Percentiles rank a stretch among this genome's conserved stretches.
phyloP scores from a whole-genome alignment of 192 early-diverging fungal species.

The Linnemannia elongata region DNA sequence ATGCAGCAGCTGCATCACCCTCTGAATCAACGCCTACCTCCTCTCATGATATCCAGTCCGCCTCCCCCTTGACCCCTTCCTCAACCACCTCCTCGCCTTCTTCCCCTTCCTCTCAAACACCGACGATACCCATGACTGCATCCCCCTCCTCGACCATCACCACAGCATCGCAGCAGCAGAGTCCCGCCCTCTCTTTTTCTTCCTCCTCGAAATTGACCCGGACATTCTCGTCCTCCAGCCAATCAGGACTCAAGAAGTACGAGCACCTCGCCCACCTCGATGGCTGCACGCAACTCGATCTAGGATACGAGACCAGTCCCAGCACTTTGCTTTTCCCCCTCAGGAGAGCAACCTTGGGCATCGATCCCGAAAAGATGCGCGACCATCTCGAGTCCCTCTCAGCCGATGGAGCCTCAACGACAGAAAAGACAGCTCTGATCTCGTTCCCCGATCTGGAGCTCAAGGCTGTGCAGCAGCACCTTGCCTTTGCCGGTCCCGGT shows the following conservation, averaged over 20 bases:
- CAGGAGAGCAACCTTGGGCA: conserved; percentile 13
- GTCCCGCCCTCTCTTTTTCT: conserved; percentile 15
- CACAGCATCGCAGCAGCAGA: conserved; percentile 3
- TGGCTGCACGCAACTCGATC: conserved; percentile 41
- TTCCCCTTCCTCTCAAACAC: conserved; percentile 8
- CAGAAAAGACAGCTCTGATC: conserved; percentile 35
- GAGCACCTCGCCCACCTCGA: conserved; percentile 39
- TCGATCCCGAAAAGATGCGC: conserved; percentile 45
- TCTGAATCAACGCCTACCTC: background rate
- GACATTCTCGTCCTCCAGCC: conserved; percentile 32
- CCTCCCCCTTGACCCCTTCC: background rate
- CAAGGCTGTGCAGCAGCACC: conserved; percentile 17
- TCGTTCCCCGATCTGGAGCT: conserved; percentile 42
- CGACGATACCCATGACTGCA: conserved; percentile 2
- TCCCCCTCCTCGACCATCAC: conserved; percentile 1
- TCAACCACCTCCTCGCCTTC: conserved; percentile 9
- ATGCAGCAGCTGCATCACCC: background rate
- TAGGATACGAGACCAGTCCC: conserved; percentile 41
- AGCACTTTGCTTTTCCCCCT: conserved; percentile 43
- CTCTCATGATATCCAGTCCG: conserved; percentile 18
- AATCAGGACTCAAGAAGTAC: conserved; percentile 39
- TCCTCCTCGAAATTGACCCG: conserved; percentile 6
- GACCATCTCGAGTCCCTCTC: conserved; percentile 25
- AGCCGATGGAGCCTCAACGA: conserved; percentile 26
- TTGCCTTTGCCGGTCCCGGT: conserved; percentile 37